Base-by-base conservation (phyloP, 495 filamentous ascomycete genomes). In the Lophiostoma macrostomum region DNA sequence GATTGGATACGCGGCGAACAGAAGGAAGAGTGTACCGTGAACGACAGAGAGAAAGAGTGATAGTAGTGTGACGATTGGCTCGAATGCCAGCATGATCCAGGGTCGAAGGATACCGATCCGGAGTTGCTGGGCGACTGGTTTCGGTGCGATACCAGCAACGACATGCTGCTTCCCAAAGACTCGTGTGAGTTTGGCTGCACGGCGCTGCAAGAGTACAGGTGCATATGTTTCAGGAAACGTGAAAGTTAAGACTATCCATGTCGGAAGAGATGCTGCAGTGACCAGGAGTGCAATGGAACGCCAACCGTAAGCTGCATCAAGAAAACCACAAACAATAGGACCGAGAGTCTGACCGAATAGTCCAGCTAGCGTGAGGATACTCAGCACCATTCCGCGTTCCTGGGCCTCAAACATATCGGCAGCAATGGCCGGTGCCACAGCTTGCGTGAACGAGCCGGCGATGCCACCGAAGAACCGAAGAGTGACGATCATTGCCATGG, bases 391-490 rank as follows among this genome's bases (percentile, higher is more conserved):
- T 0, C 77, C 79, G 4, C 80, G 64, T 30, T 73, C 53, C 22
- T 73, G 67, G 13, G 59, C 53, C 0, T 59, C 56, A 16, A 76
- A 70, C 13, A 81, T 35, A 46, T 84, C 80, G 5, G 76, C 74
- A 32, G 82, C 76, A 0, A 76, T 76, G 0, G 78, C 80, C 13
- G 75, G 73, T 2, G 73, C 71, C 8, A 82, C 76, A 23, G 78
- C 71, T 18, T 83, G 67, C 8, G 69, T 60, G 0, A 81, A 78
- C n/a, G 71, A 65, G 16, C 78, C 76, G 46, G 68, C 71, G 27
- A 71, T 46, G 19, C 81, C 81, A 19, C 73, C 71, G 41, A 84
- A 65, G 59, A 84, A 80, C 30, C 80, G 75, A 55, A 83, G 81
- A 25, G 66, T 71, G 46, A 80, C 73, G 24, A 84, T 57, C 63